Base-by-base conservation (phyloP, 78 protist genomes). In the Cavenderia fasciculata region DNA sequence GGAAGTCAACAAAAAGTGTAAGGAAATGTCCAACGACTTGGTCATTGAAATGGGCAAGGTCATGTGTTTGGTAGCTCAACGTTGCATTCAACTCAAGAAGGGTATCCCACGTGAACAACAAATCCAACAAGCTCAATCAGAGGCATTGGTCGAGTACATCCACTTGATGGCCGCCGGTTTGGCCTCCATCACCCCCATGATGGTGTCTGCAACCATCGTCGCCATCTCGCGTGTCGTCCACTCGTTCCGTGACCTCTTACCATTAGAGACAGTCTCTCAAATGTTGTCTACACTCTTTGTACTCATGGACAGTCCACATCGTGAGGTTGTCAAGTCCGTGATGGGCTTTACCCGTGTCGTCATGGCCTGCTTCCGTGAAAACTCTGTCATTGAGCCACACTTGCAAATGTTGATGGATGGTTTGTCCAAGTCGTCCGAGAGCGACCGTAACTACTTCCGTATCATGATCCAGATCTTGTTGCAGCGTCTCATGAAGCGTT, bases 401-500 rank as follows among this genome's bases (percentile, higher is more conserved):
- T 49, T 79, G 56, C 75, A 79, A 21, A 61, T 44, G 18, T 10
- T 79, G 27, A 36, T 79, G 4, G 29, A 44, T 36, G 74, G 72
- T 21, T 19, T 79, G 27, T 65, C 76, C 7, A 62, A 79, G 49
- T 79, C 77, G 88, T 74, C 75, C 29, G 49, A 38, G 23, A 21
- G 34, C 62, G 88, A 79, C 57, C 62, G 66, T 65, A 79, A 79
- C 40, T 79, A 57, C 88, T 79, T 79, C 54, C 46, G 88, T 49
- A 40, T 41, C 11, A 79, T 79, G 31, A 56, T 79, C 52, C 76
- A 63, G 33, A 79, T 79, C 18, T 68, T 79, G 14, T 66, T 79
- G 41, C 77, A 79, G 16, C 71, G 88, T 44, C 41, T 79, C 25
- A 79, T 79, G 29, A 79, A 79, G 41, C 69, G 76, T 47, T 79